Conservation (phyloP, 352 stramenopile species). For the Pythium aquatile region DNA sequence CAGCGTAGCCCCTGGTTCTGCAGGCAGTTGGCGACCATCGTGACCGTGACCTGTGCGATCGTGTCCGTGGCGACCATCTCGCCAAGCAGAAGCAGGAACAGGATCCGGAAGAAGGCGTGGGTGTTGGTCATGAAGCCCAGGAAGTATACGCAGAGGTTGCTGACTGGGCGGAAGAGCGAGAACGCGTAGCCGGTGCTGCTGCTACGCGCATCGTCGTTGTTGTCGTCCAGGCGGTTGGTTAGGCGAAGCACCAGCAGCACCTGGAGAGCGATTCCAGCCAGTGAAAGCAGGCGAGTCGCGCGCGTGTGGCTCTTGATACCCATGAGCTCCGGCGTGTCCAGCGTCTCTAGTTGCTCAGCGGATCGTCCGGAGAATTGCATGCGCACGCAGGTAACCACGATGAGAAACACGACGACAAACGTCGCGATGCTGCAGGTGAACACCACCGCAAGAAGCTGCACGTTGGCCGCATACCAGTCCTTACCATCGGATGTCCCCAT, state of each 20-base stretch:
- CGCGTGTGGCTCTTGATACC: constrained; percentile 62
- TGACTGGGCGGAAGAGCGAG: constrained; percentile 41
- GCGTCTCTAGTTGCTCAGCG: constrained; percentile 12
- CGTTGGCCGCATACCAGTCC: constrained; percentile 53
- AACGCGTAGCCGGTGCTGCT: constrained; percentile 37
- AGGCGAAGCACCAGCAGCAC: constrained; percentile 30
- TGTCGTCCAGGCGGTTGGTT: constrained; percentile 19
- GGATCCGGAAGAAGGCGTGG: constrained; percentile 51
- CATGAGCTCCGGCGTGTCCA: constrained; percentile 52
- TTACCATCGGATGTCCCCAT: background rate
- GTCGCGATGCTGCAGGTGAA: constrained; percentile 35
- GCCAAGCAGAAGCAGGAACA: constrained; percentile 35
- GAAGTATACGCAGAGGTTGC: constrained; percentile 46
- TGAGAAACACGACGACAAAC: constrained; percentile 40
- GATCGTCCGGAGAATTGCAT: constrained; percentile 26
- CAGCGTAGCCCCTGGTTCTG: constrained; percentile 43
- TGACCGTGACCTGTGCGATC: constrained; percentile 48
- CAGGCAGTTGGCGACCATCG: constrained; percentile 57
- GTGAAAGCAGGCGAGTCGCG: constrained; percentile 40
- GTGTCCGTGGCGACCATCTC: constrained; percentile 48
- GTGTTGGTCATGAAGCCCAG: constrained; percentile 75
- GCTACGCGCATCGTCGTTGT: constrained; percentile 15
- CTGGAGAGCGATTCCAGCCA: constrained; percentile 44
- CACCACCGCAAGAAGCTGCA: constrained; percentile 36
- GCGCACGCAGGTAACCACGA: constrained; percentile 33